Conservation (phyloP, 2,329 filamentous ascomycete genomes). For the Leptographium wingfieldii region DNA sequence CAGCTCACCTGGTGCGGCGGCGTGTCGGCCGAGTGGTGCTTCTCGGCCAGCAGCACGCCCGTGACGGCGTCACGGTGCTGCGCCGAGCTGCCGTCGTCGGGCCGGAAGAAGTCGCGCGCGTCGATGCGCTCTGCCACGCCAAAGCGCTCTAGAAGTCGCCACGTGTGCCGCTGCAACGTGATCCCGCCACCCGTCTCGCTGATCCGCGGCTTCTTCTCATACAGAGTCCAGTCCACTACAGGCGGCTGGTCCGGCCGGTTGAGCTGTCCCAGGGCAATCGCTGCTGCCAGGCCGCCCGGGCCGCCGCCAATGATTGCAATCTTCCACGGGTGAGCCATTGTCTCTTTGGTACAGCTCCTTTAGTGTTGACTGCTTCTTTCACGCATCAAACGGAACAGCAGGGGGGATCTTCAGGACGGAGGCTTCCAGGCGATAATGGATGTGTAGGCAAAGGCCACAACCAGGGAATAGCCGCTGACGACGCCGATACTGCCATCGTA, state of each 20-base stretch:
- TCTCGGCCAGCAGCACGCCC: slow-evolving; percentile 17
- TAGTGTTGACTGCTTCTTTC: not conserved
- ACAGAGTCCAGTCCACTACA: slow-evolving; percentile 18
- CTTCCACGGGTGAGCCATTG: not conserved
- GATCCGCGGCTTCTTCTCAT: slow-evolving; percentile 16
- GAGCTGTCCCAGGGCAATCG: slow-evolving; percentile 7
- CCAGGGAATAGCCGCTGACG: not conserved
- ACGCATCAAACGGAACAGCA: not conserved
- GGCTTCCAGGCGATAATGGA: not conserved
- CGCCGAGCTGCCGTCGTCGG: slow-evolving; percentile 14
- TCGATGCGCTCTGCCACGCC: slow-evolving; percentile 20
- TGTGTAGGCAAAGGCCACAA: not conserved
- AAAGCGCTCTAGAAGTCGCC: slow-evolving; percentile 21
- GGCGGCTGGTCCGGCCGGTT: slow-evolving; percentile 14
- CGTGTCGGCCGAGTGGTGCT: slow-evolving; percentile 12
- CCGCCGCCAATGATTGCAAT: slow-evolving; percentile 12
- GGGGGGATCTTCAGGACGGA: not conserved
- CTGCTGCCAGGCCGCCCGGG: slow-evolving; percentile 10
- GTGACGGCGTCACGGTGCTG: slow-evolving; percentile 21
- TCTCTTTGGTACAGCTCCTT: not conserved
- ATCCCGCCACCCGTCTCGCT: slow-evolving; percentile 26
- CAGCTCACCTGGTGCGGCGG: slow-evolving; percentile 17
- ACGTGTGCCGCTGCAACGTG: slow-evolving; percentile 22
- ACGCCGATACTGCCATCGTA: not conserved
- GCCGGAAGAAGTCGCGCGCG: slow-evolving; percentile 19